phyloP scores from a whole-genome alignment of 2,329 filamentous ascomycete species.

The Exophiala alcalophila region DNA sequence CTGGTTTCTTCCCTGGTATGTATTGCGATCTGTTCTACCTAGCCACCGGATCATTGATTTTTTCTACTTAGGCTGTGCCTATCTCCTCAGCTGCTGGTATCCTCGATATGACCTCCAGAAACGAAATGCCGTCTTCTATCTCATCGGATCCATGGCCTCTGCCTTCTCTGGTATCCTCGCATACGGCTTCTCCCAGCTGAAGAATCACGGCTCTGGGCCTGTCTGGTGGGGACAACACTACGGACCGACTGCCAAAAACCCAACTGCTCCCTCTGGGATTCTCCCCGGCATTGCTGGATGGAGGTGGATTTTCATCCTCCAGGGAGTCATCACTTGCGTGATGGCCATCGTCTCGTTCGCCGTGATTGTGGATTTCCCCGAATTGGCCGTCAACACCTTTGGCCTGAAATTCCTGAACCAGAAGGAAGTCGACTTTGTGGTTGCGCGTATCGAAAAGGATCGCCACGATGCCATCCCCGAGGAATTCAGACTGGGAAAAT shows the following conservation, averaged over 20 bases:
- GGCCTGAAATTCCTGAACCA: conserved; percentile 34
- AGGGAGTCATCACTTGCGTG: conserved; percentile 37
- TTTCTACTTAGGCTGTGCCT: conserved; percentile 65
- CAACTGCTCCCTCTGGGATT: conserved; percentile 28
- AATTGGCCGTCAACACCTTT: conserved; percentile 23
- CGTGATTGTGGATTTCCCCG: conserved; percentile 45
- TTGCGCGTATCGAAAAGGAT: conserved; percentile 54
- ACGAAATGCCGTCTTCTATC: conserved; percentile 48
- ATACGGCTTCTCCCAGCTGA: conserved; percentile 42
- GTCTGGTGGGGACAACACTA: conserved; percentile 29
- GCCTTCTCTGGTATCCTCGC: conserved; percentile 36
- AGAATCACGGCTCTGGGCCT: conserved; percentile 28
- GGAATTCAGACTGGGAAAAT: conserved; percentile 48
- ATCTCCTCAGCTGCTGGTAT: conserved; percentile 71
- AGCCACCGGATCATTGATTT: conserved; percentile 50
- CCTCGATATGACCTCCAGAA: conserved; percentile 41
- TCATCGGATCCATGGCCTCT: conserved; percentile 48
- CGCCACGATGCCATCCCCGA: conserved; percentile 52
- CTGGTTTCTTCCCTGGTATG: conserved; percentile 63
- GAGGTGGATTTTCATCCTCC: conserved; percentile 50
- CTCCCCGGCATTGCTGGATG: conserved; percentile 27
- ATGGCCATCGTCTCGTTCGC: conserved; percentile 44
- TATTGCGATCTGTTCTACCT: not conserved
- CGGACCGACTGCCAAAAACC: conserved; percentile 25
- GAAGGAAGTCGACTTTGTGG: conserved; percentile 25